These are phyloP conservation scores for Murraya koenigii DNA, from an alignment of 345 rosid species.

Conservation along the genomic window DNA sequence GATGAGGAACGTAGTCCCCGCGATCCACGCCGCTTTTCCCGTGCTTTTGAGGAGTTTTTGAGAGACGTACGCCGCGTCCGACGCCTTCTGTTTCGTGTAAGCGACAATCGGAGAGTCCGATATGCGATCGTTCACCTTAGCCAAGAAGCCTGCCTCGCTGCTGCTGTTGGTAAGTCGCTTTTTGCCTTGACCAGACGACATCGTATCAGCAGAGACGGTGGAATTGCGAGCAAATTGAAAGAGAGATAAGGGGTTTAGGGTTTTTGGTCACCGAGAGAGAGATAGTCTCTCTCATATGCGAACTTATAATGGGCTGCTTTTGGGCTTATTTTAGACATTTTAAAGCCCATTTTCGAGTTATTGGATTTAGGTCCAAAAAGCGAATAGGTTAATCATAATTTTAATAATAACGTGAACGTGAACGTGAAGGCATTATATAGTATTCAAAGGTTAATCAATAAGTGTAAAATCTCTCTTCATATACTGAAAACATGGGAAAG, in stretches of 20 bases:
- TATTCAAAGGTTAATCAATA: slow-evolving; percentile 24
- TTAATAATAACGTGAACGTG: too few species aligned
- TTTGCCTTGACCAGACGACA: slow-evolving; percentile 23
- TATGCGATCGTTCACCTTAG: slow-evolving; percentile 21
- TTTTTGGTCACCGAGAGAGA: neutral
- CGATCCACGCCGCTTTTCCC: slow-evolving; percentile 87
- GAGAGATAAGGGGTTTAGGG: neutral
- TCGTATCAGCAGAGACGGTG: neutral
- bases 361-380: neutral
- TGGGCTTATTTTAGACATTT: neutral
- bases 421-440: neutral
- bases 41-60: slow-evolving; percentile 65
- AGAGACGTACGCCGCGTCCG: slow-evolving; percentile 48
- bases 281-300: too few species aligned
- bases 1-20: slow-evolving; percentile 66
- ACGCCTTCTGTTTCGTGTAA: slow-evolving; percentile 40
- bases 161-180: slow-evolving; percentile 6
- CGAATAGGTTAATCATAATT: too few species aligned
- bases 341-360: neutral
- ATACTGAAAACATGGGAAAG: slow-evolving; percentile 67
- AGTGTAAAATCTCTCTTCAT: slow-evolving; percentile 53
- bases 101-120: slow-evolving; percentile 26
- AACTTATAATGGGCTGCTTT: neutral
- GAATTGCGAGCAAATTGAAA: neutral
- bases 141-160: slow-evolving; percentile 17